Base-by-base conservation (phyloP, 78 protist species). In the Tieghemostelium lacteum region DNA sequence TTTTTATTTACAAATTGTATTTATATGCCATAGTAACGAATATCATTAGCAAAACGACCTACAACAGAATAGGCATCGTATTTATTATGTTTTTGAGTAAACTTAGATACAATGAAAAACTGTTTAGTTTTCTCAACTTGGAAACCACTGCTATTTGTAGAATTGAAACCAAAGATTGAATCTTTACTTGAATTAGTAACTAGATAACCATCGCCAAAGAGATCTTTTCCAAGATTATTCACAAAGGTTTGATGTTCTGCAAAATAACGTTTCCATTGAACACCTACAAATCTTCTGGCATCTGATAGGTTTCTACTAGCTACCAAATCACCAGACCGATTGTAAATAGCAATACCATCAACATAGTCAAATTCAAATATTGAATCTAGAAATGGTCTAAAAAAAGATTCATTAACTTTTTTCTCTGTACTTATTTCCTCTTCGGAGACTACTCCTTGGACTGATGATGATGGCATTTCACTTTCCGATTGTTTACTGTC, bases 61-160 rank as follows among this genome's bases (percentile, higher is more conserved):
- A 65, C n/a, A n/a, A n/a, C 54, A 22, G 12, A 1, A 39, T 31
- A 65, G 2, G 54, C 73, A 65, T 65, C 54, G 37, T 37, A 65
- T 37, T 39, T 65, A 37, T 65, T 54, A 33, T 65, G 73, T 65
- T 65, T 33, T 19, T 65, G 55, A 65, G 28, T 65, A 12, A 65
- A 65, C 8, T n/a, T 34, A 5, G 49, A 49, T 14, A 65, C 20
- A 24, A 65, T 65, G 20, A 37, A 65, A 37, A 54, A 33, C 1
- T 20, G 33, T 39, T 65, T 65, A 2, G 73, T 65, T 65, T 37
- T 65, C n/a, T 65, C 73, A 5, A 65, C 20, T 5, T 26, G n/a
- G 26, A 65, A 65, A 6, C 73, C 73, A 37, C 28, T n/a, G 33
- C 37, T 65, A 2, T 36, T 65, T 39, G 12, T 17, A 3, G n/a